Evolutionary conservation across 2,329 filamentous ascomycete species (phyloP).

Genomic region (Neonectria ditissima): DNA sequence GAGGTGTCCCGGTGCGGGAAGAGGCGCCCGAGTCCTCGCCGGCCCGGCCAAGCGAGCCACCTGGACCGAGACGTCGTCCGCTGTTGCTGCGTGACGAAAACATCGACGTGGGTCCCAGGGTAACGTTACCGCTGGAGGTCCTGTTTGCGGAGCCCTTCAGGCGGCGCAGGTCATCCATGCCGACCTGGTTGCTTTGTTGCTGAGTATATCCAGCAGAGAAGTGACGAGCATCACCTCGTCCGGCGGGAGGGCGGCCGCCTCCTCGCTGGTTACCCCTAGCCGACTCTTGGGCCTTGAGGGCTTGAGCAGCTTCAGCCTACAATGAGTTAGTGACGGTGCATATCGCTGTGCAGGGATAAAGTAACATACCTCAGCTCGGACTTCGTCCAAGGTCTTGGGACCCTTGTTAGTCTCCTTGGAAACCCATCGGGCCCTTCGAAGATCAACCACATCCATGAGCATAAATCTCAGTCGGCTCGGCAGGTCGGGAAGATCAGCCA

Average conservation of each 20-base stretch:
- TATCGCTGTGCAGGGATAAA: background rate
- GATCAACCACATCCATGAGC: slow-evolving; percentile 93
- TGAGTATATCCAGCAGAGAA: slow-evolving; percentile 81
- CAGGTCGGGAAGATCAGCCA: slow-evolving; percentile 83
- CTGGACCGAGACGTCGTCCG: slow-evolving; percentile 82
- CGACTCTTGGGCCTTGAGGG: slow-evolving; percentile 83
- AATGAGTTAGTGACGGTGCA: slow-evolving; percentile 39
- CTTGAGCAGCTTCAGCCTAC: slow-evolving; percentile 77
- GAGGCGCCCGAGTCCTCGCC: slow-evolving; percentile 89
- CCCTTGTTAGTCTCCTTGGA: slow-evolving; percentile 94
- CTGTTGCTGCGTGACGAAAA: slow-evolving; percentile 92
- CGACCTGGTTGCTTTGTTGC: slow-evolving; percentile 85
- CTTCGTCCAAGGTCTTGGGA: slow-evolving; percentile 94
- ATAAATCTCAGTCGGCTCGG: slow-evolving; percentile 94
- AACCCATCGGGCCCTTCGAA: slow-evolving; percentile 81
- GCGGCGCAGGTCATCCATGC: slow-evolving; percentile 90
- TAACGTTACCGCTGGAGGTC: slow-evolving; percentile 70
- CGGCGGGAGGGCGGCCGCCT: slow-evolving; percentile 76
- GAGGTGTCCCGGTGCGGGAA: slow-evolving; percentile 90
- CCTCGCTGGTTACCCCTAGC: slow-evolving; percentile 73
- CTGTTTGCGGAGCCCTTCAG: slow-evolving; percentile 75
- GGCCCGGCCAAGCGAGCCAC: slow-evolving; percentile 76
- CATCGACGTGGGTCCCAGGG: slow-evolving; percentile 86
- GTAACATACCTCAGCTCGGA: slow-evolving; percentile 78
- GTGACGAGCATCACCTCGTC: slow-evolving; percentile 88